These are phyloP conservation scores for Penicillium ochrochloron DNA, from an alignment of 495 filamentous ascomycete genomes.

Conservation along the genomic window DNA sequence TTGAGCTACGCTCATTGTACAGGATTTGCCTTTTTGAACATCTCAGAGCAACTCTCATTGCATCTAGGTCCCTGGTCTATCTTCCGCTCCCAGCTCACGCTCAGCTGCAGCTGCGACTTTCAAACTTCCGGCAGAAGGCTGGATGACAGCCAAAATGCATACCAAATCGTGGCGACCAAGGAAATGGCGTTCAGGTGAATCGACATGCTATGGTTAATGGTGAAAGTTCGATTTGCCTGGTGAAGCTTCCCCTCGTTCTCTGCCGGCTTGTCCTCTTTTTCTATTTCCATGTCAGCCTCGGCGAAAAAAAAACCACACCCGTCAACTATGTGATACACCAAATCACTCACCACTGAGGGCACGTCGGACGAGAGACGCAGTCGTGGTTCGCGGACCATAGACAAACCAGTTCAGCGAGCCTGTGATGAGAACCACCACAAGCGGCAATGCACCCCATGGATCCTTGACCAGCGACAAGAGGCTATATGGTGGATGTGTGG, in stretches of 20 bases:
- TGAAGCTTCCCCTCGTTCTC: slow-evolving; percentile 38
- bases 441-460: slow-evolving; percentile 41
- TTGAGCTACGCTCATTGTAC: background rate
- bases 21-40: background rate
- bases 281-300: slow-evolving; percentile 4
- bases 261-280: slow-evolving; percentile 23
- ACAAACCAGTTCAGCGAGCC: slow-evolving; percentile 52
- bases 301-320: background rate
- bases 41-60: background rate
- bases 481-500: slow-evolving; percentile 51
- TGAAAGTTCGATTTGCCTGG: slow-evolving; percentile 49
- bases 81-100: background rate
- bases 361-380: slow-evolving; percentile 47
- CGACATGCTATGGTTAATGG: slow-evolving; percentile 56
- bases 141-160: slow-evolving; percentile 52
- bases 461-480: slow-evolving; percentile 38
- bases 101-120: background rate
- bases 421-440: slow-evolving; percentile 42
- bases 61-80: background rate
- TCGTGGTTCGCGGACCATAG: slow-evolving; percentile 53
- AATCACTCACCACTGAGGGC: slow-evolving; percentile 45
- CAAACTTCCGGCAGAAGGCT: slow-evolving; percentile 21
- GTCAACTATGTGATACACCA: background rate
- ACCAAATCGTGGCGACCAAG: slow-evolving; percentile 53
- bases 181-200: slow-evolving; percentile 61